Evolutionary conservation across 106 monocot genomes (phyloP).

Genomic region (Agapanthus africanus): DNA sequence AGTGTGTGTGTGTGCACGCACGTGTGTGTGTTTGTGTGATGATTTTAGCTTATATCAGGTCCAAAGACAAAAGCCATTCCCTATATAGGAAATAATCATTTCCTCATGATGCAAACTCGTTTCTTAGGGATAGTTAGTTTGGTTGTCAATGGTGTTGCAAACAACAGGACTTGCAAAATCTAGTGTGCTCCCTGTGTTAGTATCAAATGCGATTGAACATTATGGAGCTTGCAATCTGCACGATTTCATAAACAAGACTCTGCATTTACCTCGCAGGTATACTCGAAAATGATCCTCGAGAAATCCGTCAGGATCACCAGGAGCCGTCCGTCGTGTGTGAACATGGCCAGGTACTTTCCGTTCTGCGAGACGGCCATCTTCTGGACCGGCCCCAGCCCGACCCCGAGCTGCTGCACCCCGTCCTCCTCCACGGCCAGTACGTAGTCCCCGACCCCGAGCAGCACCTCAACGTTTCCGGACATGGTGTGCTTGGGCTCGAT

Average conservation of each 20-base stretch:
- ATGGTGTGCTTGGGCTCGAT: slow-evolving; percentile 90
- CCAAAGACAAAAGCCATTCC: neutral
- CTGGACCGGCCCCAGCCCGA: slow-evolving; percentile 65
- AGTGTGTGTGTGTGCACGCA: neutral
- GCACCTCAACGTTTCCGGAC: slow-evolving; percentile 89
- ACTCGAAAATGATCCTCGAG: slow-evolving; percentile 75
- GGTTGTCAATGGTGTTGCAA: neutral
- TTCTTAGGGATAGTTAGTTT: too few species aligned
- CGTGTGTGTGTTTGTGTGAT: neutral
- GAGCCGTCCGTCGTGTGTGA: slow-evolving; percentile 73
- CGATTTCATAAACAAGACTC: neutral
- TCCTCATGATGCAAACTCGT: neutral
- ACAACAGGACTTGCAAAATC: neutral
- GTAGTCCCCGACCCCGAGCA: slow-evolving; percentile 56
- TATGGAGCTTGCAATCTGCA: neutral
- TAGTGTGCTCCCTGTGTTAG: neutral
- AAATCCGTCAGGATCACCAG: slow-evolving; percentile 83
- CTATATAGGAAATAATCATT: neutral
- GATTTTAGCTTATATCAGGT: neutral
- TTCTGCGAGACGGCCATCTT: slow-evolving; percentile 82
- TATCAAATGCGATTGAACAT: neutral
- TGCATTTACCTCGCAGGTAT: slow-evolving; percentile 60
- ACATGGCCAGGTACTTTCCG: slow-evolving; percentile 76
- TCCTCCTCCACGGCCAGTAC: slow-evolving; percentile 87
- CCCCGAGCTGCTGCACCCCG: slow-evolving; percentile 54